Base-by-base conservation (phyloP, 305 asterid species). In the Andrographis paniculata region DNA sequence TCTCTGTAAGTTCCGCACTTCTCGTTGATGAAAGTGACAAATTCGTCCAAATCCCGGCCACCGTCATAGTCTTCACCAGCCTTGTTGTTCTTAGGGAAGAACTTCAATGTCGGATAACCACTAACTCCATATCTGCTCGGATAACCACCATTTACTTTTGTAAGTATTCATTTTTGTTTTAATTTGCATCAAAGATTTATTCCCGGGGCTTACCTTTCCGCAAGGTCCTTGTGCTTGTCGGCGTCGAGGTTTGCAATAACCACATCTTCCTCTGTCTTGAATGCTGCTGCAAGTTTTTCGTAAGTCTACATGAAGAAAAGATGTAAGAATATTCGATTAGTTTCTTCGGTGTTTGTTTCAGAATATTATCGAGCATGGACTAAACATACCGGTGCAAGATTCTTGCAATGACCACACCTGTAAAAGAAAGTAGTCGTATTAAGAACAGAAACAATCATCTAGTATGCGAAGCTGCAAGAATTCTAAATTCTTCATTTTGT, bases 351-450 rank as follows among this genome's bases (percentile, higher is more conserved):
- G 8, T 3, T 37, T 40, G 24, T 30, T n/a, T 24, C 39, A 50
- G 28, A 33, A 17, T 55, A 49, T 40, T 36, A 20, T 62, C 38
- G 44, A 65, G 68, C 36, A 55, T 24, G 36, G 17, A 55, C 17
- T 61, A 55, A 50, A 76, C 93, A 79, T 73, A 88, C 95, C 48
- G 97, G 86, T 70, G 97, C 97, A 68, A 88, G 94, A 73, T 48
- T 72, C 74, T 88, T 81, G 80, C 95, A 88, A 52, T 88, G 97
- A 56, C 97, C 95, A 52, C 94, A 88, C 97, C 95, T 88, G 76
- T 42, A 56, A 66, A 77, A 54, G 17, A 5, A 14, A 37, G 14
- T 6, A 31, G 11, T 10, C 4, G 3, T 68, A 64, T 36, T 54
- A 14, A 30, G 14, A 18, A 23, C 9, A 14, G 33, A 53, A 16